These are phyloP conservation scores for Solanum bulbocastanum DNA, from an alignment of 257 asterid species.

Conservation along the genomic window DNA sequence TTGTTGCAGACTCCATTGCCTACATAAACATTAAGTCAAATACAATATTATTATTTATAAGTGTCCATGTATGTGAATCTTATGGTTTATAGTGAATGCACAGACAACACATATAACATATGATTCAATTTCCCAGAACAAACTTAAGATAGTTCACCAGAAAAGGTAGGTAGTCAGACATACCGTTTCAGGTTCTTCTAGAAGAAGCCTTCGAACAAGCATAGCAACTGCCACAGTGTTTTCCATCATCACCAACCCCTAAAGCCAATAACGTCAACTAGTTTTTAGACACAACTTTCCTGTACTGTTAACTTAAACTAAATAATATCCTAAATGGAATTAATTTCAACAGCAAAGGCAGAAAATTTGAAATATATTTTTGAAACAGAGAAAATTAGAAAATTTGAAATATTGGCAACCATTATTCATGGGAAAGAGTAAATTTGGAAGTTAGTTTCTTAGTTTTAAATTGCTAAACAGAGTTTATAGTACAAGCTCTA, in stretches of 20 bases:
- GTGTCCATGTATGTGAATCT: neutral
- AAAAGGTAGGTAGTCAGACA: neutral
- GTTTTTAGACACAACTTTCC: neutral
- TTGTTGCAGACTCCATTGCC: slow-evolving; percentile 50
- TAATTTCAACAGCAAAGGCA: neutral
- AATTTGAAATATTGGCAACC: neutral
- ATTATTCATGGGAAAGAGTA: neutral
- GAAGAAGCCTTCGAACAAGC: slow-evolving; percentile 84
- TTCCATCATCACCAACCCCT: slow-evolving; percentile 82
- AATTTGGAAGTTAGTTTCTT: neutral
- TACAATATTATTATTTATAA: neutral
- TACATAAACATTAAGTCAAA: slow-evolving; percentile 19
- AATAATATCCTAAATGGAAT: neutral
- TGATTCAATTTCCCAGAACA: neutral
- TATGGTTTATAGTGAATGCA: neutral
- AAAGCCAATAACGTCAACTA: neutral
- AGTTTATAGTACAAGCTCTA: neutral
- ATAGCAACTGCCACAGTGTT: slow-evolving; percentile 61
- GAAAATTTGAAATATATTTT: neutral
- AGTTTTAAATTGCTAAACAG: neutral
- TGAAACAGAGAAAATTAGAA: neutral
- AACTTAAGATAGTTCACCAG: neutral
- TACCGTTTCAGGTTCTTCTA: slow-evolving; percentile 93
- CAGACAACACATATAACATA: neutral
- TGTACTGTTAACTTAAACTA: neutral